Evolutionary conservation across 495 filamentous ascomycete species (phyloP).

Genomic region (Pseudevernia furfuracea): DNA sequence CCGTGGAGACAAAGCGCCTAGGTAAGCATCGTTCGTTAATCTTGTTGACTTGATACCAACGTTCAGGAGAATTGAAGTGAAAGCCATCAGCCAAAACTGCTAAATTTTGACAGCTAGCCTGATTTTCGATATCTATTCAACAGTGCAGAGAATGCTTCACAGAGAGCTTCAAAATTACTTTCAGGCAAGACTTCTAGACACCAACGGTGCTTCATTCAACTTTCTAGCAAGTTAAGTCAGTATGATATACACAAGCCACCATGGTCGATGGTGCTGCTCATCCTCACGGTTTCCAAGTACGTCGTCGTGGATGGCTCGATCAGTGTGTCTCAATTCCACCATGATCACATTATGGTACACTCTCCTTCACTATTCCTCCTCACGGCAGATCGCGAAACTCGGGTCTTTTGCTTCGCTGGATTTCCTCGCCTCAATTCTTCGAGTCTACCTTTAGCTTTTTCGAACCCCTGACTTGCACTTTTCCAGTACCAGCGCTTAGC

Average conservation of each 20-base stretch:
- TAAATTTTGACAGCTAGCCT: too few relatives aligned
- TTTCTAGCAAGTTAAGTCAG: neutral
- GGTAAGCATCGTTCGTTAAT: too few relatives aligned
- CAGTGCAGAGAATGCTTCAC: neutral
- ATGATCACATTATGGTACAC: slow-evolving; percentile 18
- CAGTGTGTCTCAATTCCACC: neutral
- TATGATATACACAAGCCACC: neutral
- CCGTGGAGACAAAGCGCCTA: too few relatives aligned
- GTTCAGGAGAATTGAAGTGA: neutral
- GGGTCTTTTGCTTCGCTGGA: slow-evolving; percentile 18
- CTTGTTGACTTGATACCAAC: too few relatives aligned
- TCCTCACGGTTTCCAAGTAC: neutral
- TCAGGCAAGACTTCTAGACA: neutral
- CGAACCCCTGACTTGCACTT: slow-evolving; percentile 74
- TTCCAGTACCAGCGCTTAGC: slow-evolving; percentile 94
- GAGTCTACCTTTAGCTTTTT: slow-evolving; percentile 82
- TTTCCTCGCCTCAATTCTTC: slow-evolving; percentile 59
- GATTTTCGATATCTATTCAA: neutral
- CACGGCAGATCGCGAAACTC: slow-evolving; percentile 22
- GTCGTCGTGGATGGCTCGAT: neutral
- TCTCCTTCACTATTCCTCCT: slow-evolving; percentile 20
- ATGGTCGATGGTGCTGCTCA: neutral
- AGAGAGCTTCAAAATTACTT: neutral
- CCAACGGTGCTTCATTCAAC: neutral
- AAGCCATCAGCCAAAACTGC: too few relatives aligned